Conservation (phyloP, 257 asterid species). For the Gentiana dahurica region DNA sequence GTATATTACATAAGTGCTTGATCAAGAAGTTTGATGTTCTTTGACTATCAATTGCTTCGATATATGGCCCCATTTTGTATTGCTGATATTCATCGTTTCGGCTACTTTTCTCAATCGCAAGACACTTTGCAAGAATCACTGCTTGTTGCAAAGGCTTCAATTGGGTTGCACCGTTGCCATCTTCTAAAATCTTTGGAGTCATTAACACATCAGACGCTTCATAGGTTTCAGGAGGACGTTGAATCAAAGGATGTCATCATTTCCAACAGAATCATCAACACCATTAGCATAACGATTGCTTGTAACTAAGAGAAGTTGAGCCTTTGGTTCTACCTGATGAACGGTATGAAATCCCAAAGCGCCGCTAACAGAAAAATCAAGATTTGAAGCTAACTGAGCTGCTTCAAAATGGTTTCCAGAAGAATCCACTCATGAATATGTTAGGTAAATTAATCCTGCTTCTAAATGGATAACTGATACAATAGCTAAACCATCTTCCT, state of each 20-base stretch:
- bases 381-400: slow-evolving; percentile 54
- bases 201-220: slow-evolving; percentile 75
- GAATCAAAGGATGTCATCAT: slow-evolving; percentile 24
- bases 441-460: slow-evolving; percentile 70
- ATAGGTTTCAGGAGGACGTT: slow-evolving; percentile 37
- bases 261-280: slow-evolving; percentile 14
- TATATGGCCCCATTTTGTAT: slow-evolving; percentile 92
- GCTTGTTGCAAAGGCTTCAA: slow-evolving; percentile 74
- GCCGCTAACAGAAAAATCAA: slow-evolving; percentile 53
- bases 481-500: slow-evolving; percentile 45
- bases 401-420: slow-evolving; percentile 58
- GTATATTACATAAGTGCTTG: slow-evolving; percentile 45
- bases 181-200: slow-evolving; percentile 59
- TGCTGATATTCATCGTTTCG: slow-evolving; percentile 71
- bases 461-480: slow-evolving; percentile 66
- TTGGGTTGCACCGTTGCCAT: slow-evolving; percentile 33
- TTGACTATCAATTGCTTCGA: slow-evolving; percentile 93
- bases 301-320: slow-evolving; percentile 62
- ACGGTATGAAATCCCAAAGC: slow-evolving; percentile 78
- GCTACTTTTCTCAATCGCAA: slow-evolving; percentile 51
- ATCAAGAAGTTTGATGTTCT: slow-evolving; percentile 55
- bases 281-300: slow-evolving; percentile 24
- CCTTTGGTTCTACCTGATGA: slow-evolving; percentile 95
- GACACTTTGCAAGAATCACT: slow-evolving; percentile 65
- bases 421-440: slow-evolving; percentile 76